A percentile compares a stretch with the other conserved stretches of the same genome.
Evolutionary conservation across 139 green algal species (phyloP).

Genomic region (Pleodorina starrii): DNA sequence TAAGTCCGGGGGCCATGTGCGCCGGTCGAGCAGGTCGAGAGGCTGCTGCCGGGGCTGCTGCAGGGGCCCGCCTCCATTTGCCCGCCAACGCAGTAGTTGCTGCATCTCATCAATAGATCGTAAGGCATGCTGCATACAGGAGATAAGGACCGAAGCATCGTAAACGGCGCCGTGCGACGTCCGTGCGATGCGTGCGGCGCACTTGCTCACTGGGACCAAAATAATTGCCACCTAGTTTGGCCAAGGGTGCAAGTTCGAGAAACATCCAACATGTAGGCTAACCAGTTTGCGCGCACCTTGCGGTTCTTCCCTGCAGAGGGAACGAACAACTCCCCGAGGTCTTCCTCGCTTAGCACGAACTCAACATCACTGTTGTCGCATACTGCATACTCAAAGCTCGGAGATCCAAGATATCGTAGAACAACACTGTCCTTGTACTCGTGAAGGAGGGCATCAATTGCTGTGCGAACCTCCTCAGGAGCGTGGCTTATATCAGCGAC

Average conservation of each 20-base stretch:
- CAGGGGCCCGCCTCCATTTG: too few relatives aligned
- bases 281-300: too few relatives aligned
- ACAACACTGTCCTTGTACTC: neutral
- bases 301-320: neutral
- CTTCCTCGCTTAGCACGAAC: neutral
- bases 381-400: neutral
- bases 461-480: neutral
- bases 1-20: neutral
- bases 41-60: too few relatives aligned
- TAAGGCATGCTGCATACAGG: neutral
- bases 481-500: constrained; percentile 10
- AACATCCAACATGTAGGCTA: too few relatives aligned
- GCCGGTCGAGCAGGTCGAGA: neutral
- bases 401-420: neutral
- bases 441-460: neutral
- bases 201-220: too few relatives aligned
- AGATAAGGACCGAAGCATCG: too few relatives aligned
- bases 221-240: too few relatives aligned
- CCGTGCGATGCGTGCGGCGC: neutral
- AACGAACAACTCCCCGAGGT: neutral
- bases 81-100: neutral
- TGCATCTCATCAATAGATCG: neutral
- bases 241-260: too few relatives aligned
- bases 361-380: neutral
- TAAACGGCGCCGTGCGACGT: too few relatives aligned